Base-by-base conservation (phyloP, 495 filamentous ascomycete genomes). In the Penicillium samsonianum region DNA sequence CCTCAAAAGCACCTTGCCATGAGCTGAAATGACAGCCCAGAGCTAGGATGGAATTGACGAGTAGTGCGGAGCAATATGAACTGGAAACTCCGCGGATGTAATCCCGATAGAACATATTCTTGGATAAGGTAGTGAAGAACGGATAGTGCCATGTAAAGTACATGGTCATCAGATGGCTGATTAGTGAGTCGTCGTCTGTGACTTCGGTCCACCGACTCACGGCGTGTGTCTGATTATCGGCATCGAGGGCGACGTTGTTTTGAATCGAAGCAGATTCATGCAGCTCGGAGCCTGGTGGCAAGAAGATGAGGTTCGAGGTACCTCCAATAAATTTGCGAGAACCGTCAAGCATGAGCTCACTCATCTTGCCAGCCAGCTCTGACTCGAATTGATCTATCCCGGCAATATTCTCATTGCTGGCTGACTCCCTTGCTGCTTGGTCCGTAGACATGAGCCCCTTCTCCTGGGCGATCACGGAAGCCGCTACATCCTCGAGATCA, bases 81-180 rank as follows among this genome's bases (percentile, higher is more conserved):
- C 82, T 78, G 8, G 81, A 69, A 17, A 80, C 72, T 0, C 92
- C 92, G 3, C 78, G 80, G 14, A 85, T 64, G 64, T 96, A 98
- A 67, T 98, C 92, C 19, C 87, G 81, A 62, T 87, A 94, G 71
- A 98, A 98, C 25, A 96, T 80, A 37, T 78, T 82, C 70, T 89
- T 95, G n/a, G 92, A 92, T 6, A 98, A 81, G 0, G 90, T 93
- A 11, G 91, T 93, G 74, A 98, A 98, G 71, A 91, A 98, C 11
- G 93, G 88, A 69, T 98, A 98, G 64, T 98, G 94, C 91, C 94
- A 98, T 28, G 87, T 88, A 73, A 98, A 97, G 73, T 98, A 98
- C 90, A 97, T 92, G 56, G 90, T 92, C 63, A 98, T 83, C 11
- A 98, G 83, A 75, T 98, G 95, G 14, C 84, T 82, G 59, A 98